Evolutionary conservation across 2,329 filamentous ascomycete species (phyloP), one percentile per base, ranked within the genome.

Genomic region (Xylariaceae sp.): DNA sequence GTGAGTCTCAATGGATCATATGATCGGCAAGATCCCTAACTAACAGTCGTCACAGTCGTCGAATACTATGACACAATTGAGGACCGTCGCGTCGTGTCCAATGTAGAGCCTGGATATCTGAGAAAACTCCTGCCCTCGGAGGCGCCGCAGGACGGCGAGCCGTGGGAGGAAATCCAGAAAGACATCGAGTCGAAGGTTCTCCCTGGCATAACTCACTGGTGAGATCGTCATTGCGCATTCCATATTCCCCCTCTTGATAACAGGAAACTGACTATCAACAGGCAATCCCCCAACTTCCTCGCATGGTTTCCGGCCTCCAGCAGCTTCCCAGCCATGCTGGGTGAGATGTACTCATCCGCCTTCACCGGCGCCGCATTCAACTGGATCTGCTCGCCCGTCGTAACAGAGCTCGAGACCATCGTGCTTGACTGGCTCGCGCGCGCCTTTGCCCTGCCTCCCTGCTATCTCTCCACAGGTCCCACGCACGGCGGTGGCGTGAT

Each of bases 291-390:
- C 13, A 92, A 93, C 71, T 97, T 96, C 80, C 90, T 97, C 84
- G 93, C 93, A 50, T 97, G 95, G 80, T 97, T 94, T 76, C 89
- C 93, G 1, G 90, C 90, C 53, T 86, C 85, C 23, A 86, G 87
- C 56, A 90, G 88, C 42, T 97, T 88, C 71, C 92, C 93, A 0
- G 84, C 87, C 34, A 93, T 96, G 73, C 82, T 97, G 9, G 93
- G 91, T 17, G 93, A 97, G 76, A 86, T 97, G 78, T 97, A 96
- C 79, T 90, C 86, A 49, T 87, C 90, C 4, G 88, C 91, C 5
- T 92, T 97, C 75, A 94, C 87, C 10, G 90, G 90, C 13, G 91
- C 93, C 1, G 91, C 91, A 45, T 97, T 97, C 80, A 97, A 97
- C 76, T 97, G 93, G 93, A 86, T 97, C 64, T 97, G 93, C 76